Base-by-base conservation (phyloP, 805 yeast genomes). In the Candida quercuum region DNA sequence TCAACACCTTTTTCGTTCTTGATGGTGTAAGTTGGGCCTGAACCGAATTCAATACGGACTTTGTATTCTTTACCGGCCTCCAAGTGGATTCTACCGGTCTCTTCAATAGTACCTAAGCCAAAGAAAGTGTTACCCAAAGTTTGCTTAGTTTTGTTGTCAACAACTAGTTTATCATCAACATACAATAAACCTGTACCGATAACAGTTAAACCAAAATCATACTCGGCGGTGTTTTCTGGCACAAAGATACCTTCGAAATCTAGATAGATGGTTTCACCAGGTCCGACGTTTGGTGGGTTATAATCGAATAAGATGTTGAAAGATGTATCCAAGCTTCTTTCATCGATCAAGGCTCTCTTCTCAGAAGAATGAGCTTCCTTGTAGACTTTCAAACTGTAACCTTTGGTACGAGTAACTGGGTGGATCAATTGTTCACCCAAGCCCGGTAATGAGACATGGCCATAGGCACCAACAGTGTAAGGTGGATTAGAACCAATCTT, bases 111-210 rank as follows among this genome's bases (percentile, higher is more conserved):
- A 34, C 82, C 85, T 52, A 61, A 48, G 13, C 74, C 72, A 54
- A 74, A 74, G 61, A 75, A 77, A 4, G 70, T 61, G 24, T 60
- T 56, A 11, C 82, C 84, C 21, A 48, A 51, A 3, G 45, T 57
- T 59, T 79, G 84, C 20, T 64, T 54, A 31, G 76, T 71, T 47
- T 65, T 69, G 58, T 78, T 76, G 54, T 78, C 82, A 35, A 76
- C 71, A 23, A 79, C 60, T 39, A 76, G 58, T 47, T 70, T 48
- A 39, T 57, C 81, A 47, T 79, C 70, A 35, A 78, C 52, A 46
- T 64, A 79, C 17, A 79, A 42, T 51, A 67, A 69, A 22, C 77
- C 81, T 28, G 81, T 72, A 16, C 85, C 85, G 35, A 62, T 49
- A 25, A 69, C 70, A 12, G 72, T 57, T 37, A 73, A 54, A 17